Evolutionary conservation across 176 grass and related monocot genomes (phyloP).

Genomic region (Triticum timopheevii): DNA sequence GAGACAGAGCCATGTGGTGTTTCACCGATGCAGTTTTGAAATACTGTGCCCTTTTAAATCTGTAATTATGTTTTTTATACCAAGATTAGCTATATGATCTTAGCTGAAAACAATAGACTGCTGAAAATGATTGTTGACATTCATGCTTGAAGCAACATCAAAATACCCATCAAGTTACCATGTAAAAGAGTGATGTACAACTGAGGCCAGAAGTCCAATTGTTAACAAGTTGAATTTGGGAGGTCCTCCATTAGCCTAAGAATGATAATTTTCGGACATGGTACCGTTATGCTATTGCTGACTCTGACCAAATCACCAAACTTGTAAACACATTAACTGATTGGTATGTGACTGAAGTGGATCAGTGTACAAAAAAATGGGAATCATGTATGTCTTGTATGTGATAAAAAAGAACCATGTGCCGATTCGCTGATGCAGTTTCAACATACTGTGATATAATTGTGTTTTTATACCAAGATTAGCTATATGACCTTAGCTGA

Average conservation of each 20-base stretch:
- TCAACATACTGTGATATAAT: background rate
- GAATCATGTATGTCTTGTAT: background rate
- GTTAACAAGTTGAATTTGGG: background rate
- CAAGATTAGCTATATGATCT: background rate
- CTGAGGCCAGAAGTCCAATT: background rate
- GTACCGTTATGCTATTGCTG: background rate
- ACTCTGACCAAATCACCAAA: background rate
- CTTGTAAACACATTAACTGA: background rate
- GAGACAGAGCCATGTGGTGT: background rate
- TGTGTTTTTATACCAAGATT: background rate
- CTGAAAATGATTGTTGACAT: background rate
- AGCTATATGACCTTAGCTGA: background rate
- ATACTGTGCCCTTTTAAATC: background rate
- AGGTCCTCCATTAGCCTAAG: background rate
- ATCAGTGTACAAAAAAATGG: background rate
- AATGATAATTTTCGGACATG: background rate
- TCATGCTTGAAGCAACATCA: background rate
- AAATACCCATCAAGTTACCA: background rate
- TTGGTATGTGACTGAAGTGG: background rate
- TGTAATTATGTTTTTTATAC: background rate
- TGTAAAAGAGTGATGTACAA: background rate
- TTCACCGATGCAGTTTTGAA: background rate
- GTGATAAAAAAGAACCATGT: background rate
- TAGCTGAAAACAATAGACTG: background rate
- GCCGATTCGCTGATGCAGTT: background rate